phyloP scores from a whole-genome alignment of 2,329 filamentous ascomycete species.

The Sporothrix euskadiensis region DNA sequence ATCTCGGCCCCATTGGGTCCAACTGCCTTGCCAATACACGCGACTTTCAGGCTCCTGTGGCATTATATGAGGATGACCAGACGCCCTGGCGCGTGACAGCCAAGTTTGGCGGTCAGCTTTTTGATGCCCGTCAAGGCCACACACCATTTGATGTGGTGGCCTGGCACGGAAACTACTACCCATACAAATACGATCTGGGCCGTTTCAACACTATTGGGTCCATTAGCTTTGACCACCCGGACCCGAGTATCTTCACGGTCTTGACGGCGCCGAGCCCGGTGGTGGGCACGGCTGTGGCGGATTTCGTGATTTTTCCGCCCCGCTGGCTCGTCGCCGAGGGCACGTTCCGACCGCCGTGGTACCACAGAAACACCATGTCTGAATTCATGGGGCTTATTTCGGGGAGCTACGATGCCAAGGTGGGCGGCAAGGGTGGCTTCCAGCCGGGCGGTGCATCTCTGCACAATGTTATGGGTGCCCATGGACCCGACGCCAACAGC shows the following conservation, averaged over 20 bases:
- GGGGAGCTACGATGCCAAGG: conserved; percentile 63
- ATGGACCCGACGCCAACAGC: conserved; percentile 60
- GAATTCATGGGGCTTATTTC: conserved; percentile 64
- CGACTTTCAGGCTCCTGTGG: conserved; percentile 74
- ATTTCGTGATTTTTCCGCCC: conserved; percentile 73
- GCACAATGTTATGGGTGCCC: conserved; percentile 72
- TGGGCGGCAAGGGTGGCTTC: conserved; percentile 57
- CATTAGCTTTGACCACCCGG: conserved; percentile 74
- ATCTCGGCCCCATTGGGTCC: conserved; percentile 71
- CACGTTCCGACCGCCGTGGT: conserved; percentile 72
- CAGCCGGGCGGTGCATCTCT: conserved; percentile 59
- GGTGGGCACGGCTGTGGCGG: conserved; percentile 64
- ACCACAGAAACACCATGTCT: conserved; percentile 68
- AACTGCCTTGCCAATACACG: conserved; percentile 71
- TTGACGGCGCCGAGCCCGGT: conserved; percentile 61
- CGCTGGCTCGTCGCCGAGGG: conserved; percentile 69
- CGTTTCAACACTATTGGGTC: conserved; percentile 76
- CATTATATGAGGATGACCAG: conserved; percentile 56
- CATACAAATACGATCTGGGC: conserved; percentile 79
- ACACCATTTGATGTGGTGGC: conserved; percentile 75
- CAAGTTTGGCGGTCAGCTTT: conserved; percentile 69
- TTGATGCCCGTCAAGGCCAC: conserved; percentile 64
- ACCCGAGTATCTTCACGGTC: conserved; percentile 76
- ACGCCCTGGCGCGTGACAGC: conserved; percentile 54
- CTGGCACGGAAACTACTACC: conserved; percentile 79